Percentiles rank a stretch among this genome's conserved stretches.
phyloP scores from a whole-genome alignment of 2,329 filamentous ascomycete genomes.

The Dothistroma septosporum region DNA sequence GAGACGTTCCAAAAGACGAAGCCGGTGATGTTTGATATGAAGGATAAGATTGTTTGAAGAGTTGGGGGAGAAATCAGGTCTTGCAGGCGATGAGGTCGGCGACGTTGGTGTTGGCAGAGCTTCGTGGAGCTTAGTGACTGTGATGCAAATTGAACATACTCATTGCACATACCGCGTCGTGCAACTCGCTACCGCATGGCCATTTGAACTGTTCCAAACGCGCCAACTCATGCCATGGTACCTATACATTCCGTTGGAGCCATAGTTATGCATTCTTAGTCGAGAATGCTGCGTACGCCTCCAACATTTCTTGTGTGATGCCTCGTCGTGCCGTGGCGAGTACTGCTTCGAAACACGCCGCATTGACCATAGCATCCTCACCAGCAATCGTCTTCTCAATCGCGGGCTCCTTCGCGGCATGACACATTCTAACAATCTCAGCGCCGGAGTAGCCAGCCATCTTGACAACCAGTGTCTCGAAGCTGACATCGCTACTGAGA shows the following conservation, averaged over 20 bases:
- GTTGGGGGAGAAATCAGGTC: too few relatives aligned
- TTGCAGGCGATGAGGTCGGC: too few relatives aligned
- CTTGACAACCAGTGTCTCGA: slow-evolving; percentile 57
- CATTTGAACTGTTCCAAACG: too few relatives aligned
- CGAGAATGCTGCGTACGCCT: slow-evolving; percentile 53
- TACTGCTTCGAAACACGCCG: slow-evolving; percentile 44
- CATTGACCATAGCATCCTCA: slow-evolving; percentile 37
- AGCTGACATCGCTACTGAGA: slow-evolving; percentile 61
- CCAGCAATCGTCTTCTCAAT: slow-evolving; percentile 23
- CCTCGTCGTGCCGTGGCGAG: slow-evolving; percentile 48
- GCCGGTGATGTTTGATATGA: slow-evolving; percentile 1
- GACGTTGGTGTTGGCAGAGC: too few relatives aligned
- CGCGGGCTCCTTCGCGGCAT: slow-evolving; percentile 33
- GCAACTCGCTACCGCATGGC: too few relatives aligned
- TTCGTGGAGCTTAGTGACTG: too few relatives aligned
- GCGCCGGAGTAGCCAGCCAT: slow-evolving; percentile 82
- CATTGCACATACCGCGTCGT: too few relatives aligned
- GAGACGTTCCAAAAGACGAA: background rate
- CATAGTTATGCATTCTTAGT: background rate
- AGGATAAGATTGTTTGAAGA: background rate
- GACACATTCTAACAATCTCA: slow-evolving; percentile 64
- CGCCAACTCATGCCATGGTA: too few relatives aligned
- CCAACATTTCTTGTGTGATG: slow-evolving; percentile 57
- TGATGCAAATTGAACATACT: too few relatives aligned
- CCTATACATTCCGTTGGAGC: too few relatives aligned